Evolutionary conservation across 768 basidiomycete genomes (phyloP), one percentile per base, ranked within the genome.

Genomic region (Termitomyces sp.): DNA sequence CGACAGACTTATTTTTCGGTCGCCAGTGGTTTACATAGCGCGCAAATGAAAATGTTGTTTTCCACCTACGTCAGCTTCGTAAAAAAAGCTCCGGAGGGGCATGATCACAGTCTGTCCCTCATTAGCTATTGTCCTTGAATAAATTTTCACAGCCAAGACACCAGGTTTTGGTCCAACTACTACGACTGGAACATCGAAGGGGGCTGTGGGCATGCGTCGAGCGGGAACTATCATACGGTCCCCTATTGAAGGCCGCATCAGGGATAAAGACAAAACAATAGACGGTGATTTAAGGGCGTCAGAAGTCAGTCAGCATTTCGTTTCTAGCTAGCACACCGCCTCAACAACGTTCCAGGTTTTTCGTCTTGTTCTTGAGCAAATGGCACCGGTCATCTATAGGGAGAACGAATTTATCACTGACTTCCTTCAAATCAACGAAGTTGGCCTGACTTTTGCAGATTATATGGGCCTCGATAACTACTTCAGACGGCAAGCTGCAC

Each of bases 391-490:
- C 55, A 80, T 97, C n/a, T 85, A 88, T 59, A 82, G 81, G 11
- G 95, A 98, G 73, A 86, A 89, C 64, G 86, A 87, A 32, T 98
- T 97, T 71, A 85, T 97, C 59, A 82, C 87, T 9, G 90, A 95
- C 64, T 98, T 98, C 71, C 75, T 98, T 47, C 94, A 95, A 67
- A 89, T 97, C 68, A 92, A 93, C 60, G 90, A 95, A 59, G 82
- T 85, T 21, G 85, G 85, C 17, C 79, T 94, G 14, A 97, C 96
- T 1, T 98, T 94, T 70, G 96, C 96, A 14, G 96, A 98, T 72
- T 94, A 96, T 64, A 92, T 93, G 84, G 85, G 86, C 44, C 75
- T 98, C 58, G 96, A 98, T 68, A 92, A 85, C 59, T 98, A 97
- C 71, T 97, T 97, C 76, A 82, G 92, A 25, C 77, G 96, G 47